Evolutionary conservation across 2,329 filamentous ascomycete genomes (phyloP).

Genomic region (Colletotrichum lentis): DNA sequence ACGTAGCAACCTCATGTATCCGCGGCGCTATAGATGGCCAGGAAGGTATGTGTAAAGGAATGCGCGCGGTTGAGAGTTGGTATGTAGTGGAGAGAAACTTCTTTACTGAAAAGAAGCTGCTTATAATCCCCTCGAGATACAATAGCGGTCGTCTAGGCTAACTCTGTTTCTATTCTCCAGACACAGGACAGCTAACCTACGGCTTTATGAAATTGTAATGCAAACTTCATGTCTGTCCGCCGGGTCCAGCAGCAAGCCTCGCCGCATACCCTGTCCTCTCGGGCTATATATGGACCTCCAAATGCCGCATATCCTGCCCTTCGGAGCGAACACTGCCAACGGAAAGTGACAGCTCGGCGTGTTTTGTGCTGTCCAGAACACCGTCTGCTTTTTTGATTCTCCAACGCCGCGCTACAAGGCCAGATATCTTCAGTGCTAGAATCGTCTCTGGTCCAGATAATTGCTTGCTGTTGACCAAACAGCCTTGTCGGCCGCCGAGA

Average conservation of each 20-base stretch:
- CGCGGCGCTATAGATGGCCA: too few species aligned
- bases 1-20: background rate
- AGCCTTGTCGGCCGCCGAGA: slow-evolving; percentile 57
- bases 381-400: slow-evolving; percentile 33
- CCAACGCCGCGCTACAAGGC: slow-evolving; percentile 37
- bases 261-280: slow-evolving; percentile 1
- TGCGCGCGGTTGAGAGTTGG: too few species aligned
- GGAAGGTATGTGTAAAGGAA: too few species aligned
- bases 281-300: slow-evolving; percentile 30
- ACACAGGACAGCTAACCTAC: slow-evolving; percentile 35
- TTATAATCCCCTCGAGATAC: too few species aligned
- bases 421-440: slow-evolving; percentile 43
- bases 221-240: slow-evolving; percentile 24
- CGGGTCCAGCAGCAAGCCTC: slow-evolving; percentile 8
- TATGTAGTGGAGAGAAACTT: too few species aligned
- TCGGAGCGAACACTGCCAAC: slow-evolving; percentile 8
- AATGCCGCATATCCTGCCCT: slow-evolving; percentile 31
- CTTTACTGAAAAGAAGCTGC: too few species aligned
- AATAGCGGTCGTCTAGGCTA: slow-evolving; percentile 3
- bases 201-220: slow-evolving; percentile 28
- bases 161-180: slow-evolving; percentile 26
- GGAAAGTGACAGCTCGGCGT: slow-evolving; percentile 5
- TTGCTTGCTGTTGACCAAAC: slow-evolving; percentile 64
- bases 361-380: slow-evolving; percentile 26
- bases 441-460: slow-evolving; percentile 59